These are phyloP conservation scores for Syzygium malaccense DNA, from an alignment of 441 rosid species.

Conservation along the genomic window DNA sequence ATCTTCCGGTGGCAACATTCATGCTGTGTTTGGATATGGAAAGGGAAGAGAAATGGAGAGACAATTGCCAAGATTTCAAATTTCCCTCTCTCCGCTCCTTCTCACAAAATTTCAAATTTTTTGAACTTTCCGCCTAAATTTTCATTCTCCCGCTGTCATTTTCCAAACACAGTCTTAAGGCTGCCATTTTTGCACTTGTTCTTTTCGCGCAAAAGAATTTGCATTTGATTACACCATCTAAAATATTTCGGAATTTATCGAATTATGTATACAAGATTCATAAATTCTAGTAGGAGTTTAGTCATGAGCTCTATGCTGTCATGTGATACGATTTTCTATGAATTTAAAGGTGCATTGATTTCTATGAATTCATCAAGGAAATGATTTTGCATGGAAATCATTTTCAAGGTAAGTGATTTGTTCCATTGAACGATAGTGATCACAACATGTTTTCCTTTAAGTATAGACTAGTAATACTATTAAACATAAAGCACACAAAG, in stretches of 20 bases:
- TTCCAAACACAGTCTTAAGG: not conserved
- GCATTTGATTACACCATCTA: not conserved
- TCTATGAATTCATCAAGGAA: not conserved
- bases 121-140: not conserved
- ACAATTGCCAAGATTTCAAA: not conserved
- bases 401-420: not conserved
- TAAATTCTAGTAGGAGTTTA: not conserved
- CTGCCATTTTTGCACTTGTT: not conserved
- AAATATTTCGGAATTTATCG: not conserved
- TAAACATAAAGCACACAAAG: no score
- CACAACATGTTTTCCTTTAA: no score
- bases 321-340: not conserved
- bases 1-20: not conserved
- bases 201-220: not conserved
- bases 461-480: no score
- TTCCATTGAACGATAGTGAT: not conserved
- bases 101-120: not conserved
- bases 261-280: not conserved
- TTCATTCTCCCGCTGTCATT: not conserved
- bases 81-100: not conserved
- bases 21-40: not conserved
- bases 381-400: not conserved
- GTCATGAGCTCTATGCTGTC: no score
- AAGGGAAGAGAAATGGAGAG: not conserved
- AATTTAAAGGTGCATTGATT: not conserved